A percentile compares a stretch with the other conserved stretches of the same genome.
Evolutionary conservation across 83 land plant genomes (phyloP).

Genomic region (Picea abies): DNA sequence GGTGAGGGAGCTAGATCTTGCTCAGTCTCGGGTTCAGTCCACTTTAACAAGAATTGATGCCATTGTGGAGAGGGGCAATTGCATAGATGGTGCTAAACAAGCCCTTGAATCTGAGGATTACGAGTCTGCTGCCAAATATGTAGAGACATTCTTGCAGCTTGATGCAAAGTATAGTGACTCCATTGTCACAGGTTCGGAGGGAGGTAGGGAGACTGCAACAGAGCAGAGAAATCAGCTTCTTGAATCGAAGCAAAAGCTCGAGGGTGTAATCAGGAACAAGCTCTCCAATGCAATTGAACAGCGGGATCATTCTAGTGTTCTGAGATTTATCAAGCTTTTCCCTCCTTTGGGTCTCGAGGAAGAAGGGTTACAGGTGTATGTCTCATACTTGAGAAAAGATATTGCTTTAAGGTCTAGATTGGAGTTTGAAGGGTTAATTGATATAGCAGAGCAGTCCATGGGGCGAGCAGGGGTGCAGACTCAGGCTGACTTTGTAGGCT

Average conservation of each 20-base stretch:
- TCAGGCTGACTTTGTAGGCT: constrained; percentile 57
- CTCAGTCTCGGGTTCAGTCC: constrained; percentile 74
- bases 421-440: constrained; percentile 67
- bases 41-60: constrained; percentile 77
- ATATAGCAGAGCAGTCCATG: constrained; percentile 37
- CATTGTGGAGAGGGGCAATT: constrained; percentile 67
- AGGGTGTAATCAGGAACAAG: constrained; percentile 58
- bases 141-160: constrained; percentile 64
- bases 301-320: constrained; percentile 60
- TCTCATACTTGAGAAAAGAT: constrained; percentile 73
- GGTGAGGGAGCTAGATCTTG: constrained; percentile 88
- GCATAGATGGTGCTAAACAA: constrained; percentile 74
- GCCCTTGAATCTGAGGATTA: constrained; percentile 57
- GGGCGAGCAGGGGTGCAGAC: constrained; percentile 19
- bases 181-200: background rate
- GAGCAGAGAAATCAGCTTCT: constrained; percentile 74
- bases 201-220: constrained; percentile 20
- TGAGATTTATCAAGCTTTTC: constrained; percentile 67
- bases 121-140: constrained; percentile 5
- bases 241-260: constrained; percentile 61
- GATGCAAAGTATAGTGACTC: constrained; percentile 24
- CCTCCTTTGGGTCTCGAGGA: constrained; percentile 68
- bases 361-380: constrained; percentile 79
- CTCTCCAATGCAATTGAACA: constrained; percentile 66
- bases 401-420: constrained; percentile 61